Base-by-base conservation (phyloP, 768 basidiomycete species). In the Termitomyces sp. region DNA sequence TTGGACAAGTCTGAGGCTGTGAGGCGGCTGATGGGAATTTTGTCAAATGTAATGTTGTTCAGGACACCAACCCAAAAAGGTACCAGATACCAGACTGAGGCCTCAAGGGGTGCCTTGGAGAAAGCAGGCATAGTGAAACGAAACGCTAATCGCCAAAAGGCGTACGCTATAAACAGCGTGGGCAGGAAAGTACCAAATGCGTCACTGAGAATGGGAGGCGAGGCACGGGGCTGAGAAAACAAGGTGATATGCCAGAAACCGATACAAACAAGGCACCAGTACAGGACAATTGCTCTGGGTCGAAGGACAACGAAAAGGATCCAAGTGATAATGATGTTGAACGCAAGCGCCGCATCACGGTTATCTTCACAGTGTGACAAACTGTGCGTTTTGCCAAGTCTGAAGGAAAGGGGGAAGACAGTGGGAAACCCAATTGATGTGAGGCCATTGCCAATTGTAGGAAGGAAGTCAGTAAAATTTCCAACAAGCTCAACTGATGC, bases 191-290 rank as follows among this genome's bases (percentile, higher is more conserved):
- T 81, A 33, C 80, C 82, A 63, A 95, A 93, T 6, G 84, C 89
- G n/a, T 77, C 74, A 57, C 88, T 83, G 57, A 94, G 71, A 30
- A 81, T 79, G 5, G 93, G 91, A 38, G 89, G 88, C 6, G 77
- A 78, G 1, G 76, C 78, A 49, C 74, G 81, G 6, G 88, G 88
- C 66, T 93, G 87, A 9, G 89, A 89, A 66, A 92, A 93, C 43
- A 95, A 80, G 0, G 83, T 76, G 56, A 92, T 77, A 64, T 95
- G 91, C 92, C 93, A 95, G 69, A 83, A 94, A 2, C 91, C 89
- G 48, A 91, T 88, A 74, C 84, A 90, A 6, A 90, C 83, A n/a
- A 91, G 75, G 66, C 80, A 86, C 88, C 89, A 91, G 71, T 79
- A 91, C 3, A 84, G 71, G 35, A 91, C 74, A 61, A 91, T 79